Conservation (phyloP, 306 rosid species). For the Senna siamea region DNA sequence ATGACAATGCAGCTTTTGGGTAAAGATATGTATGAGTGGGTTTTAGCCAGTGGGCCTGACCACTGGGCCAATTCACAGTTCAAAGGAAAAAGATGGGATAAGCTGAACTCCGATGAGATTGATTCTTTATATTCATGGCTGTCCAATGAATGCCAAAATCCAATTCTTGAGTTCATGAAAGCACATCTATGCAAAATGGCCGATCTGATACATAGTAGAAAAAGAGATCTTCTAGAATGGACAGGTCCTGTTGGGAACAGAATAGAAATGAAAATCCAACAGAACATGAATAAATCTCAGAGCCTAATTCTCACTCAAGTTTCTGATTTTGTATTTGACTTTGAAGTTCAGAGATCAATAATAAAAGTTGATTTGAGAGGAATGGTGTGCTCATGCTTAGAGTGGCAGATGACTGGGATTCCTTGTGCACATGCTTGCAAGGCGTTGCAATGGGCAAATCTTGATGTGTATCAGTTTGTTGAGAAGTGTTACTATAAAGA, state of each 20-base stretch:
- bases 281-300: constrained; percentile 3
- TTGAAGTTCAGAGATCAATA: neutral
- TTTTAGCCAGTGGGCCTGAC: neutral
- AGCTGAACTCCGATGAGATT: neutral
- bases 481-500: constrained; percentile 5
- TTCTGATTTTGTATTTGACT: constrained; percentile 17
- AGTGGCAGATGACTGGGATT: constrained; percentile 24
- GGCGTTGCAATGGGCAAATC: constrained; percentile 16
- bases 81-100: constrained; percentile 20
- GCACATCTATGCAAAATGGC: constrained; percentile 8
- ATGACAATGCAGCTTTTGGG: neutral
- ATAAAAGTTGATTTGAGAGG: constrained; percentile 13
- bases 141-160: constrained; percentile 13
- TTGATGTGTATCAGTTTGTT: constrained; percentile 12
- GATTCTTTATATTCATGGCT: constrained; percentile 1
- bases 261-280: constrained; percentile 12
- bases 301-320: neutral
- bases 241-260: neutral
- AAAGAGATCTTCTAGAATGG: neutral
- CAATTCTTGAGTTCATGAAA: constrained; percentile 7
- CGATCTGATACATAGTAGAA: neutral
- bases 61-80: constrained; percentile 2
- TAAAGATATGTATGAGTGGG: constrained; percentile 15
- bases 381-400: constrained; percentile 6
- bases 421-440: constrained; percentile 24